Percentiles rank a stretch among this genome's conserved stretches.
These are phyloP conservation scores for Chalara sp. DNA, from an alignment of 2,329 filamentous ascomycete genomes.

Conservation along the genomic window DNA sequence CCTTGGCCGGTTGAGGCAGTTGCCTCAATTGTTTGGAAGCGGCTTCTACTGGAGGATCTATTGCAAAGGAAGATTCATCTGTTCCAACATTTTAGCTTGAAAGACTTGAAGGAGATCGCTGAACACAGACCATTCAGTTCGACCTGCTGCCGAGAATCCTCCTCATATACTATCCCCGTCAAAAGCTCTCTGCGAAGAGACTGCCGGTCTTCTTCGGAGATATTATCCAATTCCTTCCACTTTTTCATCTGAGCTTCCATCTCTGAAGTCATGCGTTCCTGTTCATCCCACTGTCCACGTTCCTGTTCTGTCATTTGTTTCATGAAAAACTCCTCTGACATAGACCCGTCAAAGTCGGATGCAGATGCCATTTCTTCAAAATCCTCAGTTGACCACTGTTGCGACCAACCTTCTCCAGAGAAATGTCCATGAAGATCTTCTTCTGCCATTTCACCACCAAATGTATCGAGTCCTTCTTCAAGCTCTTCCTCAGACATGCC, in stretches of 20 bases:
- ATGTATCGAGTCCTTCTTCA: conserved; percentile 5
- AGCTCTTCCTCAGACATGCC: conserved; percentile 7
- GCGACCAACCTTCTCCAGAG: background rate
- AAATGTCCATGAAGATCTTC: background rate
- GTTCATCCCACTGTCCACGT: background rate
- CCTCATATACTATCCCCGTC: background rate
- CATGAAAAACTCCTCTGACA: background rate
- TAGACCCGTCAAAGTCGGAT: background rate
- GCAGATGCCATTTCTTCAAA: background rate
- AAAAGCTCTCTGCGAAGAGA: conserved; percentile 5
- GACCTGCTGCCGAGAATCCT: too few species aligned
- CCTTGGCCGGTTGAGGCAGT: too few species aligned
- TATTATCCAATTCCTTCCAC: conserved; percentile 4
- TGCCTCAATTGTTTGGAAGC: too few species aligned
- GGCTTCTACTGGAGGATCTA: too few species aligned
- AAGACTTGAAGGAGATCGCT: too few species aligned
- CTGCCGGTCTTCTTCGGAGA: conserved; percentile 8
- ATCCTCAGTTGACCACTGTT: background rate
- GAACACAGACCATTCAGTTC: too few species aligned
- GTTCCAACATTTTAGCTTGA: too few species aligned
- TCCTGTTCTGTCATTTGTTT: background rate
- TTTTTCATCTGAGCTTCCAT: conserved; percentile 6
- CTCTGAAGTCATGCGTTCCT: background rate
- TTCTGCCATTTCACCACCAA: conserved; percentile 1
- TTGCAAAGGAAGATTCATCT: too few species aligned